phyloP scores from a whole-genome alignment of 208 protist genomes.

The Vickermania ingenoplastis region DNA sequence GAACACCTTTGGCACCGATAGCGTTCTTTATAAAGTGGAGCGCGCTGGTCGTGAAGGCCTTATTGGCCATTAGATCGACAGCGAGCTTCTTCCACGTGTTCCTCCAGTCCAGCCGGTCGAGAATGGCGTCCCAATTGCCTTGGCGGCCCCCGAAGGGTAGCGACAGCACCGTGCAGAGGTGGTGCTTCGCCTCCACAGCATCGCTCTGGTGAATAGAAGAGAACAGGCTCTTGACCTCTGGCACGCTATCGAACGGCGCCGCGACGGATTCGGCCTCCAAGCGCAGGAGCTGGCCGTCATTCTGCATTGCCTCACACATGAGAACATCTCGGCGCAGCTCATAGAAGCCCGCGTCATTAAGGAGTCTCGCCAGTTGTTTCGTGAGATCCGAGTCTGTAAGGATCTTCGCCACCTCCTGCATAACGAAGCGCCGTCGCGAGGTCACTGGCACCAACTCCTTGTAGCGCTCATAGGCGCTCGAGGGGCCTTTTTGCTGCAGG shows the following conservation, averaged over 20 bases:
- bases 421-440: slow-evolving; percentile 38
- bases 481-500: background rate
- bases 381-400: slow-evolving; percentile 8
- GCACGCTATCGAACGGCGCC: slow-evolving; percentile 42
- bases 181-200: slow-evolving; percentile 24
- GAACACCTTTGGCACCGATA: slow-evolving; percentile 36
- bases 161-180: slow-evolving; percentile 37
- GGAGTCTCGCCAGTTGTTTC: slow-evolving; percentile 18
- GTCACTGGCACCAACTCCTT: slow-evolving; percentile 15
- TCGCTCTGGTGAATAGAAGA: slow-evolving; percentile 34
- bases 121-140: slow-evolving; percentile 41
- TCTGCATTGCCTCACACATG: slow-evolving; percentile 66
- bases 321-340: slow-evolving; percentile 45
- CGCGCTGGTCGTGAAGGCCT: slow-evolving; percentile 23
- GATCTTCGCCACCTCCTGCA: slow-evolving; percentile 17
- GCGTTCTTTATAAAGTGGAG: slow-evolving; percentile 44
- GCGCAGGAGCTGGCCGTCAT: slow-evolving; percentile 25
- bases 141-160: slow-evolving; percentile 2
- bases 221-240: slow-evolving; percentile 67
- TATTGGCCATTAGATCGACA: slow-evolving; percentile 31
- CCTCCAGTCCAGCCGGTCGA: slow-evolving; percentile 54
- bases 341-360: slow-evolving; percentile 21
- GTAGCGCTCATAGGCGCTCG: background rate
- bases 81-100: slow-evolving; percentile 43
- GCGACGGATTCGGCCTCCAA: slow-evolving; percentile 31